Base-by-base conservation (phyloP, 805 yeast genomes). In the Suhomyces prunicola region DNA sequence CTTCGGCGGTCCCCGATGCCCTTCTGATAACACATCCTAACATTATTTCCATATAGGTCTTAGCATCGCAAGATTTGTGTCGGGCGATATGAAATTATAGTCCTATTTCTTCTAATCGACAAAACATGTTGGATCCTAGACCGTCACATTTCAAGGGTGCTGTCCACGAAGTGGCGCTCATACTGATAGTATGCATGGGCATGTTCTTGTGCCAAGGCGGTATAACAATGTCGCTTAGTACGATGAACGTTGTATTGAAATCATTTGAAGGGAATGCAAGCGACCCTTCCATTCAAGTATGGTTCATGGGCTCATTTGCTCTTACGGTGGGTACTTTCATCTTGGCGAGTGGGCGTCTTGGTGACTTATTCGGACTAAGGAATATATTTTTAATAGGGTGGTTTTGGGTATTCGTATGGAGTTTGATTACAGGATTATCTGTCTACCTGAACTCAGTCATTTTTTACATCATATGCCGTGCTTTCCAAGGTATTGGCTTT, bases 231-330 rank as follows among this genome's bases (percentile, higher is more conserved):
- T 64, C 72, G 5, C 61, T 73, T 35, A 65, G 71, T 44, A 68
- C 73, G 9, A 72, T 73, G 77, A 71, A 72, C 51, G 64, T 69
- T 12, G 63, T 73, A 6, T 48, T 68, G 17, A 62, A 65, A 15
- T 63, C 72, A 6, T 70, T 71, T 49, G 55, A 60, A 4, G 45
- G 46, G 10, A 31, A 22, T 23, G 15, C 6, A 6, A 46, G 49
- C 22, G 50, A 54, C 23, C 29, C 24, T 33, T 52, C 57, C 9
- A 44, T 40, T 17, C 47, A 50, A n/a, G 60, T 57, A 8, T 57
- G 96, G 94, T 82, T 83, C 62, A 77, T 84, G 75, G 90, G 91
- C 1, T 80, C 89, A 0, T 86, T 82, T 63, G 84, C 90, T 0
- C 68, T 88, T 51, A 82, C 90, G 0, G 81, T 86, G 5, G 93